phyloP scores from a whole-genome alignment of 331 rosid species.

The Stylosanthes scabra region DNA sequence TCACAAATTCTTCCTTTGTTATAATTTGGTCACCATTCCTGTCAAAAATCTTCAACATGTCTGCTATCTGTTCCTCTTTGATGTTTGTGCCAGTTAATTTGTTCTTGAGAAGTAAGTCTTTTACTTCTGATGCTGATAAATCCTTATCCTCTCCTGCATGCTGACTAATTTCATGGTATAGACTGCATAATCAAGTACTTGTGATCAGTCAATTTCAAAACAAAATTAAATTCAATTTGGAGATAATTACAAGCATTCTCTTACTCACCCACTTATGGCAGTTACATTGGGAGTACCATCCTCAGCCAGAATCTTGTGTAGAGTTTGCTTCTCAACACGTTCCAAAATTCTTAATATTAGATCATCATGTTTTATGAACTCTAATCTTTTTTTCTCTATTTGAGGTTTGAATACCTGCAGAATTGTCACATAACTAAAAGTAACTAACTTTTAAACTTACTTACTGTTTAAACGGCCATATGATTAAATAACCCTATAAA shows the following conservation, averaged over 20 bases:
- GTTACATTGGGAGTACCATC: constrained; percentile 66
- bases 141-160: constrained; percentile 37
- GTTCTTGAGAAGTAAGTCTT: constrained; percentile 50
- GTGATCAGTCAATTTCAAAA: no score
- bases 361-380: constrained; percentile 61
- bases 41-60: constrained; percentile 58
- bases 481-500: no score
- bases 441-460: no score
- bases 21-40: constrained; percentile 58
- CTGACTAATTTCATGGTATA: constrained; percentile 60
- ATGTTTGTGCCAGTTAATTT: constrained; percentile 36
- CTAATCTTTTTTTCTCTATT: constrained; percentile 67
- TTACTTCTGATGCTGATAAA: constrained; percentile 52
- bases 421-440: not conserved
- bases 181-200: constrained; percentile 42
- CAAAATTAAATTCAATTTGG: no score
- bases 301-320: constrained; percentile 59
- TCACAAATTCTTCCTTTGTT: constrained; percentile 63
- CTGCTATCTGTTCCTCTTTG: constrained; percentile 51
- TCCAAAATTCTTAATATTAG: constrained; percentile 59
- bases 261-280: constrained; percentile 65
- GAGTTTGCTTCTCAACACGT: constrained; percentile 63
- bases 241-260: not conserved
- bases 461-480: no score
- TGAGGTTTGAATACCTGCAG: constrained; percentile 65